Base-by-base conservation (phyloP, 345 rosid species). In the Abelmoschus esculentus region DNA sequence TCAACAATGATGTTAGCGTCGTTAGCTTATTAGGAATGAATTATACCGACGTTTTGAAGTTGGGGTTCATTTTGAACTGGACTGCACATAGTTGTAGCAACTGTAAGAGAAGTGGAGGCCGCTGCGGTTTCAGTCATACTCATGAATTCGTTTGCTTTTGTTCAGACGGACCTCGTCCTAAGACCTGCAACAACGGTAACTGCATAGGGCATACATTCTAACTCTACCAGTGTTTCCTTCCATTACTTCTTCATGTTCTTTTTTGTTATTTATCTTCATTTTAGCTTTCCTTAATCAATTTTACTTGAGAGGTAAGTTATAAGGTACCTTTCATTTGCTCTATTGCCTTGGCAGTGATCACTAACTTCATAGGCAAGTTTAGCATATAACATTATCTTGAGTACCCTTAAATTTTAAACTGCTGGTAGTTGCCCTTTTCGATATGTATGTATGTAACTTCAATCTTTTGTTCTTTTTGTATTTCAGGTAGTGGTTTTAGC, bases 31-130 rank as follows among this genome's bases (percentile, higher is more conserved):
- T 0, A n/a, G 0, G 0, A 0, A 71, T 71, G 82, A 54, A 69
- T 73, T 87, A 80, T 46, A 36, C 3, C 31, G 79, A 71, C 14
- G 70, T 89, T 73, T 69, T 86, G 78, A 77, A 72, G 75, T 79
- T 34, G 26, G 69, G 95, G 4, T 83, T 88, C 67, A 55, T 80
- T 70, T 66, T 90, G 88, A 83, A 72, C 8, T 87, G 88, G 88
- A 71, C 68, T 59, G 86, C 80, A 70, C 26, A 22, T 22, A 22
- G 26, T 22, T 22, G 26, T 1, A 64, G 49, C 44, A 46, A 73
- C 58, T 87, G 89, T 58, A 67, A 59, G 36, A 55, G 7, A 34
- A 84, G 90, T 61, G 88, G 88, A 0, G 90, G 88, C 0, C 32
- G 85, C 9, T 22, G 26, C 1, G 26, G 26, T 22, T 22, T 22